phyloP scores from a whole-genome alignment of 1,284 basidiomycete genomes.

The Xerocomus cyaneibrunnescens region DNA sequence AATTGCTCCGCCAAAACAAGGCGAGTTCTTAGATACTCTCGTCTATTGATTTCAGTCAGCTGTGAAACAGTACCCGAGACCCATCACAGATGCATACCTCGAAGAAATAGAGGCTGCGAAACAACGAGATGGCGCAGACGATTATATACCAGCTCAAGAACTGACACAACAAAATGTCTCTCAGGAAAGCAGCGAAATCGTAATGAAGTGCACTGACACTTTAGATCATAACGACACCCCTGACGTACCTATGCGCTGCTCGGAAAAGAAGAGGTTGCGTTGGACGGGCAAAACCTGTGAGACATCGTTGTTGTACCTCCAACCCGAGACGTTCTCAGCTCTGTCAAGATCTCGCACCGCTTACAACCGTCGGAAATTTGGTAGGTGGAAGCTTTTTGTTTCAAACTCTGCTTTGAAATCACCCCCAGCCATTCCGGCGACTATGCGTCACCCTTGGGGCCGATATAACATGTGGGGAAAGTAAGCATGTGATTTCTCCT shows the following conservation, averaged over 20 bases:
- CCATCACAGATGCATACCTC: conserved; percentile 69
- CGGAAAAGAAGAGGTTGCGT: conserved; percentile 85
- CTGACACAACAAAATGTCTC: conserved; percentile 22
- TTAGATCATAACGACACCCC: conserved; percentile 50
- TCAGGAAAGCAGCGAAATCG: conserved; percentile 31
- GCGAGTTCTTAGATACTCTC: conserved; percentile 39
- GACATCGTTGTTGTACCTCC: conserved; percentile 25
- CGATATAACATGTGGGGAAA: conserved; percentile 96
- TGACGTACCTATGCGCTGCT: conserved; percentile 68
- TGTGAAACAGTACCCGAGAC: conserved; percentile 57
- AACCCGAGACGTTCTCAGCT: conserved; percentile 3
- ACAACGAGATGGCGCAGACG: conserved; percentile 37
- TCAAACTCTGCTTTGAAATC: conserved; percentile 1
- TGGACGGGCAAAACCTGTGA: conserved; percentile 88
- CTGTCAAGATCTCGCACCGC: conserved; percentile 78
- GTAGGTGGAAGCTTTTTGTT: conserved; percentile 42
- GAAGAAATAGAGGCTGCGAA: conserved; percentile 50
- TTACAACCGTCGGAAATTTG: conserved; percentile 95
- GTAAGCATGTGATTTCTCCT: conserved; percentile 39
- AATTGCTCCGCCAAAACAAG: conserved; percentile 63
- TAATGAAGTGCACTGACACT: conserved; percentile 30
- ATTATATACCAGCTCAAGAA: conserved; percentile 21
- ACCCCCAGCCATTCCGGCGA: conserved; percentile 82
- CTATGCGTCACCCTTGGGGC: conserved; percentile 86
- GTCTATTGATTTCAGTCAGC: neutral